Conservation (phyloP, 2,329 filamentous ascomycete species). For the Eurotiales sp. region DNA sequence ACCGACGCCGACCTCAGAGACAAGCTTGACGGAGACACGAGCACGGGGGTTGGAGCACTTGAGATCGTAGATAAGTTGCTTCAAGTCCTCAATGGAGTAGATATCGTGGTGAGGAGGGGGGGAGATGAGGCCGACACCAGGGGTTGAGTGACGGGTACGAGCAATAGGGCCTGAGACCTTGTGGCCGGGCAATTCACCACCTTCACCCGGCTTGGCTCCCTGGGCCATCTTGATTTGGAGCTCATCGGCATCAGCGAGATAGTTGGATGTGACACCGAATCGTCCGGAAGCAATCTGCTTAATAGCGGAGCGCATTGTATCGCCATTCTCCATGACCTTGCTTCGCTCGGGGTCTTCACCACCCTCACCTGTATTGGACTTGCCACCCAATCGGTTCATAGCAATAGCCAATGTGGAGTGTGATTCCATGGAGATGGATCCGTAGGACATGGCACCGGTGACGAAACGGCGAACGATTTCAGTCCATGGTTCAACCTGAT, state of each 20-base stretch:
- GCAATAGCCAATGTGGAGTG: constrained; percentile 93
- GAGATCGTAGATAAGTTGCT: constrained; percentile 95
- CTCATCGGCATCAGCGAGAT: constrained; percentile 91
- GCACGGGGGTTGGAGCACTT: constrained; percentile 94
- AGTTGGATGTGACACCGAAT: constrained; percentile 93
- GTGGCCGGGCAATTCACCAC: constrained; percentile 93
- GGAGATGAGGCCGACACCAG: constrained; percentile 92
- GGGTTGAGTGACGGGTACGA: constrained; percentile 90
- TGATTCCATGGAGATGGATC: constrained; percentile 97
- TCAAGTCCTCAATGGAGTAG: constrained; percentile 96
- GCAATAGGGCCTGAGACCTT: constrained; percentile 95
- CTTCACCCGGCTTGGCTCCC: constrained; percentile 95
- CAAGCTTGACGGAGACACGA: constrained; percentile 92
- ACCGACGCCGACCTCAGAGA: constrained; percentile 94
- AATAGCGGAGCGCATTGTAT: constrained; percentile 95
- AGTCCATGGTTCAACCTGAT: constrained; percentile 97
- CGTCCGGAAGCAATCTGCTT: constrained; percentile 96
- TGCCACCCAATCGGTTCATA: constrained; percentile 94
- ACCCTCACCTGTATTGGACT: constrained; percentile 97
- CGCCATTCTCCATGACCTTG: constrained; percentile 79
- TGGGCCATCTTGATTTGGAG: constrained; percentile 99
- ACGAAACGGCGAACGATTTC: constrained; percentile 96
- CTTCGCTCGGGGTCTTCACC: constrained; percentile 93
- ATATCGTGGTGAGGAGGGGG: constrained; percentile 97
- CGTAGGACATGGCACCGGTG: constrained; percentile 97